These are phyloP conservation scores for Lasiosphaeris hirsuta DNA, from an alignment of 495 filamentous ascomycete species.

Conservation along the genomic window DNA sequence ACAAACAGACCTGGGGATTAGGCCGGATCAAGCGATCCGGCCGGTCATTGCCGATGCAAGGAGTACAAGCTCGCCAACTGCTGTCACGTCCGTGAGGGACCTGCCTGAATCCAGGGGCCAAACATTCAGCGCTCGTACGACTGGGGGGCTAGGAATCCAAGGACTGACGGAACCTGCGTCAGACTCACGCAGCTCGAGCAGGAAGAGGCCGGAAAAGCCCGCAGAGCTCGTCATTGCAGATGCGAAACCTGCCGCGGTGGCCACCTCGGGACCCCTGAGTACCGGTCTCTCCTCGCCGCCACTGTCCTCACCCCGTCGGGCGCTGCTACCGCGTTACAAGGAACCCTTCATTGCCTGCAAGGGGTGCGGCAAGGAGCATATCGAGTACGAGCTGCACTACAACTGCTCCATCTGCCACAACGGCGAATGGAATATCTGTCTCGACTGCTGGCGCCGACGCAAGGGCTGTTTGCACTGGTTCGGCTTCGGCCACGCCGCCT, in stretches of 20 bases:
- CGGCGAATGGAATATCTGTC: slow-evolving; percentile 74
- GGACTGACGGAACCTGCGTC: neutral
- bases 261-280: slow-evolving; percentile 17
- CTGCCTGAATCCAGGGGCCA: slow-evolving; percentile 14
- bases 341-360: slow-evolving; percentile 74
- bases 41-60: slow-evolving; percentile 37
- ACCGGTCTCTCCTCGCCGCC: slow-evolving; percentile 19
- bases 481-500: slow-evolving; percentile 67
- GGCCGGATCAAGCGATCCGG: slow-evolving; percentile 33
- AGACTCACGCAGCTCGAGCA: slow-evolving; percentile 4
- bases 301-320: slow-evolving; percentile 17
- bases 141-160: slow-evolving; percentile 15
- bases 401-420: slow-evolving; percentile 65
- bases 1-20: slow-evolving; percentile 54
- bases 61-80: slow-evolving; percentile 35
- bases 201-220: slow-evolving; percentile 4
- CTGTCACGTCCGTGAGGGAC: slow-evolving; percentile 14
- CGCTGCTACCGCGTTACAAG: slow-evolving; percentile 47
- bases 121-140: slow-evolving; percentile 26
- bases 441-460: slow-evolving; percentile 70
- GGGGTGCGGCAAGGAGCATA: slow-evolving; percentile 59
- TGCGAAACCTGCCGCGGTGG: slow-evolving; percentile 13
- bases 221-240: slow-evolving; percentile 15
- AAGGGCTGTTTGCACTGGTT: slow-evolving; percentile 75
- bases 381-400: slow-evolving; percentile 80